These are phyloP conservation scores for Lepiota brunneoincarnata DNA, from an alignment of 768 basidiomycete species.

Conservation along the genomic window DNA sequence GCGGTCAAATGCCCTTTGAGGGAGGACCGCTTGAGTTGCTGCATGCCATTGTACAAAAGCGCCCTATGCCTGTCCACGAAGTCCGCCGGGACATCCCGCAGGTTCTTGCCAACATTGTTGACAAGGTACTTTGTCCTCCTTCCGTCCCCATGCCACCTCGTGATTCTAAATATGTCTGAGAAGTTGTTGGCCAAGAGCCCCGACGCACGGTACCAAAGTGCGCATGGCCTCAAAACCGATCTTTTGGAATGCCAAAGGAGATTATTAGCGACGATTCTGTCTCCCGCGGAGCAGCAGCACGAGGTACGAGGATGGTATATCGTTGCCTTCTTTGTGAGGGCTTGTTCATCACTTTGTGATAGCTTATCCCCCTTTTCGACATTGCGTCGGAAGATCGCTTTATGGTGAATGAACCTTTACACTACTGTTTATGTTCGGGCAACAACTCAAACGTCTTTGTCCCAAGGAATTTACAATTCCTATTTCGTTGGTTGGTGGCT, in stretches of 20 bases:
- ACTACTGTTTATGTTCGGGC: background rate
- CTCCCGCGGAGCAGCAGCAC: slow-evolving; percentile 51
- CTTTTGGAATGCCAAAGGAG: slow-evolving; percentile 66
- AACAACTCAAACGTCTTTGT: background rate
- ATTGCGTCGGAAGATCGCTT: slow-evolving; percentile 65
- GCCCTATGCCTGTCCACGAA: slow-evolving; percentile 75
- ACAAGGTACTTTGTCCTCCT: slow-evolving; percentile 42
- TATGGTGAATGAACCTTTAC: slow-evolving; percentile 38
- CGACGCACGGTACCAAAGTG: slow-evolving; percentile 69
- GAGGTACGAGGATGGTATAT: slow-evolving; percentile 37
- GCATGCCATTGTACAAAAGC: slow-evolving; percentile 69
- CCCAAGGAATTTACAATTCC: slow-evolving; percentile 69
- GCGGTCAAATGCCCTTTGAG: slow-evolving; percentile 62
- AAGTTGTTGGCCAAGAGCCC: slow-evolving; percentile 69
- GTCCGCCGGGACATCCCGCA: slow-evolving; percentile 71
- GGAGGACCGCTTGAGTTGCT: slow-evolving; percentile 61
- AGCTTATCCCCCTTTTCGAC: slow-evolving; percentile 70
- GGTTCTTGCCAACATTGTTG: slow-evolving; percentile 67
- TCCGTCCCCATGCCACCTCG: background rate
- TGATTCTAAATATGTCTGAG: slow-evolving; percentile 10
- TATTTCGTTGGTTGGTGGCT: slow-evolving; percentile 48
- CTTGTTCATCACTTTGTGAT: slow-evolving; percentile 12
- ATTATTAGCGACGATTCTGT: slow-evolving; percentile 56
- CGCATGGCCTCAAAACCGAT: slow-evolving; percentile 65
- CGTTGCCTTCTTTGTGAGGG: background rate